Conservation (phyloP, 2,329 filamentous ascomycete species). For the Trichoderma aggressivum region DNA sequence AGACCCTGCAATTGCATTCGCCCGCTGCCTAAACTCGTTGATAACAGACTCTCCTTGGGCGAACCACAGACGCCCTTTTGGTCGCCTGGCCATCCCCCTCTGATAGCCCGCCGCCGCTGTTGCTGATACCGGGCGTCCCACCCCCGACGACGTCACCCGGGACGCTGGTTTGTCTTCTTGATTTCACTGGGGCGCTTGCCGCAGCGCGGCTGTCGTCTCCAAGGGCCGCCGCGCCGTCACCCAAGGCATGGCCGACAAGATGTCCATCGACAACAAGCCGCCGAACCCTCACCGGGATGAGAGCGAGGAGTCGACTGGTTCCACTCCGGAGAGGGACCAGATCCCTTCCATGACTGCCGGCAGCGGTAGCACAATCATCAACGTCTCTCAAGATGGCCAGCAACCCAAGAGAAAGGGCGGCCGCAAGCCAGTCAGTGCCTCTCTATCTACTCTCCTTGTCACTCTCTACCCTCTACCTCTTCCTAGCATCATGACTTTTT, state of each 20-base stretch:
- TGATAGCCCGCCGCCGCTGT: slow-evolving; percentile 10
- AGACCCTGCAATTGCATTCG: slow-evolving; percentile 20
- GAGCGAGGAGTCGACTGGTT: slow-evolving; percentile 59
- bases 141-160: slow-evolving; percentile 34
- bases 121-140: slow-evolving; percentile 23
- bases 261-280: slow-evolving; percentile 55
- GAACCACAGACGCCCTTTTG: slow-evolving; percentile 6
- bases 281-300: slow-evolving; percentile 49
- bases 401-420: slow-evolving; percentile 95
- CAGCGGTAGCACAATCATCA: slow-evolving; percentile 26
- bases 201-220: slow-evolving; percentile 36
- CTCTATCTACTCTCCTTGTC: not conserved
- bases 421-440: slow-evolving; percentile 81
- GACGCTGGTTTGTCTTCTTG: slow-evolving; percentile 32
- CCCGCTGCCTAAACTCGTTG: slow-evolving; percentile 7
- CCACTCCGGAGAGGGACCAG: slow-evolving; percentile 57
- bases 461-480: not conserved
- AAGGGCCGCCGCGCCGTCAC: slow-evolving; percentile 35
- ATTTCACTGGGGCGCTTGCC: slow-evolving; percentile 35
- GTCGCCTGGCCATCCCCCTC: slow-evolving; percentile 3
- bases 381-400: slow-evolving; percentile 49
- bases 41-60: slow-evolving; percentile 13
- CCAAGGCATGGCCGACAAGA: slow-evolving; percentile 61
- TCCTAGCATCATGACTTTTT: not conserved
- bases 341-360: slow-evolving; percentile 32